Conservation (phyloP, 148 eudicot species). For the Gaultheria prostrata region DNA sequence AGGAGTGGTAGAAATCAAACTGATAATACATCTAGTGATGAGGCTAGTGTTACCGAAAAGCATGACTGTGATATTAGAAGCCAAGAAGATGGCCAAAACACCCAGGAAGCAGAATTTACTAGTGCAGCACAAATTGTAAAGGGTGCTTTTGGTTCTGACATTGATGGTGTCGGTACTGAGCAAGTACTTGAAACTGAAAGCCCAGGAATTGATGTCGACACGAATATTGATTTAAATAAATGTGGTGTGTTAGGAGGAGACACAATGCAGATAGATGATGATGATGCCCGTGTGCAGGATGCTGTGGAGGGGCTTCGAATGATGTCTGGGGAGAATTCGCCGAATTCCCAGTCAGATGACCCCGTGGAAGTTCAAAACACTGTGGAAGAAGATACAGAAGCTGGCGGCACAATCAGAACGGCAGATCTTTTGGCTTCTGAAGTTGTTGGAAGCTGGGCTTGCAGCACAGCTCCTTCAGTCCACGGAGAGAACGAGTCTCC, state of each 20-base stretch:
- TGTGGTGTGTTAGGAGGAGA: slow-evolving; percentile 40
- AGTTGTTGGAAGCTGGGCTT: slow-evolving; percentile 88
- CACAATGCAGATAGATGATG: slow-evolving; percentile 67
- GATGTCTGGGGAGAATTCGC: slow-evolving; percentile 29
- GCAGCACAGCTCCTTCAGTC: slow-evolving; percentile 69
- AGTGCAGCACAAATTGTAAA: slow-evolving; percentile 43
- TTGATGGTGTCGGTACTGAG: slow-evolving; percentile 70
- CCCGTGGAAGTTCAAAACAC: slow-evolving; percentile 30
- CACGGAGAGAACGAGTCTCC: slow-evolving; percentile 51
- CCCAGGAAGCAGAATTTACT: slow-evolving; percentile 80
- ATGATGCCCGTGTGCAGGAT: slow-evolving; percentile 44
- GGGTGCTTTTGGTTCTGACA: slow-evolving; percentile 82
- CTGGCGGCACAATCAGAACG: slow-evolving; percentile 49
- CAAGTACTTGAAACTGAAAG: slow-evolving; percentile 72
- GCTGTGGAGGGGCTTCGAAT: slow-evolving; percentile 30
- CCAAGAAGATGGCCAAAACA: slow-evolving; percentile 54
- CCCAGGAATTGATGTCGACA: slow-evolving; percentile 35
- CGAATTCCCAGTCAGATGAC: slow-evolving; percentile 27
- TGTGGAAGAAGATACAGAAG: slow-evolving; percentile 55
- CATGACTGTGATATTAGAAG: slow-evolving; percentile 70
- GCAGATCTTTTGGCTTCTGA: slow-evolving; percentile 89
- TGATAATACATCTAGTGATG: slow-evolving; percentile 51
- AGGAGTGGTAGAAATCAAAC: slow-evolving; percentile 31
- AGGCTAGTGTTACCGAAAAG: slow-evolving; percentile 79
- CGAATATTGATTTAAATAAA: slow-evolving; percentile 41